Percentiles rank a stretch among this genome's conserved stretches.
Evolutionary conservation across 2,329 filamentous ascomycete species (phyloP).

Genomic region (Allantophomopsis cytisporea): DNA sequence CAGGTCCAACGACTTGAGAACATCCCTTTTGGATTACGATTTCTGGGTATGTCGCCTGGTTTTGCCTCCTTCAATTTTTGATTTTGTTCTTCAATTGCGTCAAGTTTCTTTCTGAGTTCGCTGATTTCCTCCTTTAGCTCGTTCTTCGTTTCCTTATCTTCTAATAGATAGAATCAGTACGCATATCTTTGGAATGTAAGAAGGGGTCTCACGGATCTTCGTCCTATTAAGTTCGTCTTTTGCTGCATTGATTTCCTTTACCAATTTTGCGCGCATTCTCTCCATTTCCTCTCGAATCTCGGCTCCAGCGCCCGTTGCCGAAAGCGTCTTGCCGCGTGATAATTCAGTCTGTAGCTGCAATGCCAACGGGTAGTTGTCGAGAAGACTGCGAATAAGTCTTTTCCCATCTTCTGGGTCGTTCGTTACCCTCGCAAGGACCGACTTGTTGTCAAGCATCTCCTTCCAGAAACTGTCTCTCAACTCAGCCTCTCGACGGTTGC

Average conservation of each 20-base stretch:
- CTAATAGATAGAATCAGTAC: too few species aligned
- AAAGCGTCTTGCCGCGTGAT: constrained; percentile 1
- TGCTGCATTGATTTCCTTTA: not conserved
- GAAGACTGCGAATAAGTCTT: constrained; percentile 1
- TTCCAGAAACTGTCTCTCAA: constrained; percentile 5
- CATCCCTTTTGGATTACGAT: too few species aligned
- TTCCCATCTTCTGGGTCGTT: not conserved
- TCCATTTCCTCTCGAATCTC: constrained; percentile 1
- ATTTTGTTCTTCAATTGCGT: too few species aligned
- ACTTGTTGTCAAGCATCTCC: constrained; percentile 2
- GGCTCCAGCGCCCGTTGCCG: constrained; percentile 3
- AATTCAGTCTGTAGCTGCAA: constrained; percentile 2
- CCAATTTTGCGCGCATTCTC: not conserved
- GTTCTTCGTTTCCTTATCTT: too few species aligned
- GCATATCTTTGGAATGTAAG: not conserved
- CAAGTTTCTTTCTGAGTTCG: too few species aligned
- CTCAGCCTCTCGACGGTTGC: constrained; percentile 9
- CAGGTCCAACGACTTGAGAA: too few species aligned
- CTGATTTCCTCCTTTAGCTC: too few species aligned
- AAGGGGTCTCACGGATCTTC: not conserved
- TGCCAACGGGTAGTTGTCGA: not conserved
- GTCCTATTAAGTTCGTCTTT: not conserved
- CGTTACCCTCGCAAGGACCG: constrained; percentile 1
- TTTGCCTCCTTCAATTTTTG: too few species aligned
- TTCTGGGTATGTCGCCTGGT: too few species aligned